Percentiles rank a stretch among this genome's conserved stretches.
These are phyloP conservation scores for Nepenthes alata DNA, from an alignment of 179 eudicot genomes.

Conservation along the genomic window DNA sequence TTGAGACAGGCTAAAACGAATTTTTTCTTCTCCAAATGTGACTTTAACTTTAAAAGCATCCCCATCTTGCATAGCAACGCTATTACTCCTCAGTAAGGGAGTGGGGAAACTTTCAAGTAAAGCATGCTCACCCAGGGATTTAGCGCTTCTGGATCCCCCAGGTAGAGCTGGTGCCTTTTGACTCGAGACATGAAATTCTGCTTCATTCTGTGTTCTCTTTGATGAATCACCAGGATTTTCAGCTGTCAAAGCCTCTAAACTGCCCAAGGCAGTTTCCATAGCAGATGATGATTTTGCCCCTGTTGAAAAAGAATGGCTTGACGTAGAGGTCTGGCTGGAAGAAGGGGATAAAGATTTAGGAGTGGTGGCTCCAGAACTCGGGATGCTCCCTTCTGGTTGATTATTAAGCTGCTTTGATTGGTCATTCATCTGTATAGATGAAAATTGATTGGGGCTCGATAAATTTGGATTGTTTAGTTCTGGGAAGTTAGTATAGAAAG, in stretches of 20 bases:
- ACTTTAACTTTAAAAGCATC: constrained; percentile 45
- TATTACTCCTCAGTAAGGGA: constrained; percentile 11
- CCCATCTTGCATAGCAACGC: constrained; percentile 5
- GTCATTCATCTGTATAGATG: constrained; percentile 10
- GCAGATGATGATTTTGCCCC: constrained; percentile 16
- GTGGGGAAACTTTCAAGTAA: constrained; percentile 16
- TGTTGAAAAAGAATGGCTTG: constrained; percentile 24
- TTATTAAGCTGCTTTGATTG: constrained; percentile 10
- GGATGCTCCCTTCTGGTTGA: constrained; percentile 17
- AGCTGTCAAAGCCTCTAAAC: constrained; percentile 12
- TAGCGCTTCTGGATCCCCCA: constrained; percentile 21
- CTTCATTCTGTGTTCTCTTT: constrained; percentile 23
- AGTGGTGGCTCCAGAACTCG: constrained; percentile 20
- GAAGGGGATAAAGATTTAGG: constrained; percentile 29
- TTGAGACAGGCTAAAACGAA: constrained; percentile 47
- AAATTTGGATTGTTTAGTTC: constrained; percentile 27
- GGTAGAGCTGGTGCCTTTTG: constrained; percentile 13
- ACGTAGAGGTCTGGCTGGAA: constrained; percentile 34
- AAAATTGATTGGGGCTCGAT: constrained; percentile 8
- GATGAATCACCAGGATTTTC: constrained; percentile 10
- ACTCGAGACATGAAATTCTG: constrained; percentile 12
- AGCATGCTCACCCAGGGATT: constrained; percentile 21
- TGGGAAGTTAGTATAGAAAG: constrained; percentile 72
- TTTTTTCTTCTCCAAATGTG: constrained; percentile 52
- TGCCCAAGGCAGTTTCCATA: constrained; percentile 7